Evolutionary conservation across 2,329 filamentous ascomycete species (phyloP), one percentile per base, ranked within the genome.

Genomic region (Colletotrichum theobromicola): DNA sequence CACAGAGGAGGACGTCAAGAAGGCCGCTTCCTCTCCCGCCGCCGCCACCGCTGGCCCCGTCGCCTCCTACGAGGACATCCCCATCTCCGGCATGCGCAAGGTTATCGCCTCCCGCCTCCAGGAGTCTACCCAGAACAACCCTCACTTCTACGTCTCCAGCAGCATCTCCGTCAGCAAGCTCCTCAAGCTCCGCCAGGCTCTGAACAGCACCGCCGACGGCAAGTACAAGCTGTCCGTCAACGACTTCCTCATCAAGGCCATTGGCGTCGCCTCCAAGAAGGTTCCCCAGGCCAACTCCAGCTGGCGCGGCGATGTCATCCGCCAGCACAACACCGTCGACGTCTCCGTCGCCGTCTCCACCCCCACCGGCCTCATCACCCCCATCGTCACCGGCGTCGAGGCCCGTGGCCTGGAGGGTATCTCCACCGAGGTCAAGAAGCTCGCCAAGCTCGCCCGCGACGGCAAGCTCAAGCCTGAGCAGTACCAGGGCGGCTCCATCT

Each of bases 141-240:
- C 97, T 75, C 97, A 98, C 91, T 99, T 98, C 92, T 99, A 96
- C 84, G 96, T 99, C 81, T 95, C 95, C 80, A 94, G 95, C 81
- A 92, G 92, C 79, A 91, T 99, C 83, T 98, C 96, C 73, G 97
- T 99, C 77, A 91, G 90, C 85, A 98, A 98, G 91, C 94, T 99
- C 63, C 89, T 98, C 82, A 98, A 98, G 90, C 95, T 99, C 80
- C 95, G 97, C 82, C 92, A 95, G 87, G 95, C 96, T 74, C 92
- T 99, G 79, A 99, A 99, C 88, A 91, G 92, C 83, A 93, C 94
- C 15, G 89, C 95, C 62, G 93, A 98, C 77, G 97, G 96, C 87
- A 93, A 95, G 86, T 99, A 98, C 92, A 99, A 98, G 92, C 94
- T 99, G 74, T 98, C 96, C n/a, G 95, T 99, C 87, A 99, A 99